phyloP scores from a whole-genome alignment of 352 stramenopile genomes.

The Pythium scleroteichum region DNA sequence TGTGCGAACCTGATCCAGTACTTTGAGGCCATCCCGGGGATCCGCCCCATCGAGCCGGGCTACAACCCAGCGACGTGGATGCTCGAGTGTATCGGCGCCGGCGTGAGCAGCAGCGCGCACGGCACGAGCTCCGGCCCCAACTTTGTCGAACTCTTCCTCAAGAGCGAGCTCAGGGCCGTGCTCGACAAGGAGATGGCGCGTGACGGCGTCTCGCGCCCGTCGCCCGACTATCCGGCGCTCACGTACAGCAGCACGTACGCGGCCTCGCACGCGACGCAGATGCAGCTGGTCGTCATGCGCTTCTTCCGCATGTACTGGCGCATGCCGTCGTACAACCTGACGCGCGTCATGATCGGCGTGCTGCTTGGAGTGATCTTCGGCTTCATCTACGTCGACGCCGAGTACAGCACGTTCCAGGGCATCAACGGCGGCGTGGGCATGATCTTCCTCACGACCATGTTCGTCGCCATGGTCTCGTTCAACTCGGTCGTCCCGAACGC shows the following conservation, averaged over 20 bases:
- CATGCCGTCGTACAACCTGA: constrained; percentile 61
- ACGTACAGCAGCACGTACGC: constrained; percentile 23
- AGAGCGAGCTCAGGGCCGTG: constrained; percentile 3
- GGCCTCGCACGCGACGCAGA: constrained; percentile 9
- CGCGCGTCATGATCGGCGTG: constrained; percentile 47
- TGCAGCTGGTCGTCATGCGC: constrained; percentile 12
- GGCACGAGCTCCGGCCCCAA: neutral
- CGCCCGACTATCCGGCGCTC: constrained; percentile 2
- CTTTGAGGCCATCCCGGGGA: constrained; percentile 2
- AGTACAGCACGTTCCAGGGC: constrained; percentile 32
- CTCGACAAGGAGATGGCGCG: constrained; percentile 15
- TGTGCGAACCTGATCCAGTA: constrained; percentile 7
- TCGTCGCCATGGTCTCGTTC: constrained; percentile 66
- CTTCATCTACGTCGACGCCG: constrained; percentile 41
- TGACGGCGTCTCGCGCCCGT: constrained; percentile 2
- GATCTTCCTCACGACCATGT: constrained; percentile 73
- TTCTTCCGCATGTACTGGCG: constrained; percentile 34
- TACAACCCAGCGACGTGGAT: constrained; percentile 58
- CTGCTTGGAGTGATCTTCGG: constrained; percentile 64
- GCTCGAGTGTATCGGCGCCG: constrained; percentile 42
- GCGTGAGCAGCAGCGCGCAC: constrained; percentile 24
- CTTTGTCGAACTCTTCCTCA: constrained; percentile 17
- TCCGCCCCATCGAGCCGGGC: neutral
- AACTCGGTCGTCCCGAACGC: constrained; percentile 64
- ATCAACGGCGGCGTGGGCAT: constrained; percentile 49